Evolutionary conservation across 2,329 filamentous ascomycete genomes (phyloP), one percentile per base, ranked within the genome.

Genomic region (Aspergillus fructus): DNA sequence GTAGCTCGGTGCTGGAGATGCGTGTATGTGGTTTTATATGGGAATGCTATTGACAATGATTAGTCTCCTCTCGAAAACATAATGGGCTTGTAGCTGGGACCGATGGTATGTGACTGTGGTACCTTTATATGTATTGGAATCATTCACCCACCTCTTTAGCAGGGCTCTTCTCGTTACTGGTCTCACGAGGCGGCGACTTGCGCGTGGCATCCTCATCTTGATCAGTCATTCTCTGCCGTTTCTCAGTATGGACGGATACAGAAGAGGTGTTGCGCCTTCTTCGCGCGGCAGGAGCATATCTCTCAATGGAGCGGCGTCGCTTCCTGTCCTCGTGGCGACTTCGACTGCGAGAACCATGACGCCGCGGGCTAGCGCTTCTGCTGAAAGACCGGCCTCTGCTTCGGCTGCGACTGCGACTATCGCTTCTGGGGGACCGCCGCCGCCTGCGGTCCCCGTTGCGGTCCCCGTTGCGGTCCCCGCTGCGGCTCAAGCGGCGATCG

Each of bases 311-410:
- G 52, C 74, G 75, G 56, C 76, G 75, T 61, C 77, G 71, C 62
- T 76, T 78, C 54, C 69, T 68, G 45, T 76, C 74, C 61, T 63
- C 66, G 59, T 59, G 62, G 49, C 62, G 63, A 24, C 65, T 67
- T 72, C 65, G 68, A 53, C 69, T 74, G 37, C 66, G 71, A 45
- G 62, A 64, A 23, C 54, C 53, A 58, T 54, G 53, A 50, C 52
- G 79, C 49, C 78, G 59, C 30, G 66, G 64, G 76, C 47, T 81
- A 79, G 45, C 77, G 79, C 62, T 77, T 74, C 21, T 70, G 72
- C 57, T 72, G 68, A 55, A 59, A 61, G 54, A 66, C 57, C 62
- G 68, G 55, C 64, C 57, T 47, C 57, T 66, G 59, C 52, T 69
- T 40, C 55, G 66, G 56, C 37, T 66, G 66, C 58, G 62, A 47